Evolutionary conservation across 495 filamentous ascomycete species (phyloP), one percentile per base, ranked within the genome.

Genomic region (Aspergillus asperescens): DNA sequence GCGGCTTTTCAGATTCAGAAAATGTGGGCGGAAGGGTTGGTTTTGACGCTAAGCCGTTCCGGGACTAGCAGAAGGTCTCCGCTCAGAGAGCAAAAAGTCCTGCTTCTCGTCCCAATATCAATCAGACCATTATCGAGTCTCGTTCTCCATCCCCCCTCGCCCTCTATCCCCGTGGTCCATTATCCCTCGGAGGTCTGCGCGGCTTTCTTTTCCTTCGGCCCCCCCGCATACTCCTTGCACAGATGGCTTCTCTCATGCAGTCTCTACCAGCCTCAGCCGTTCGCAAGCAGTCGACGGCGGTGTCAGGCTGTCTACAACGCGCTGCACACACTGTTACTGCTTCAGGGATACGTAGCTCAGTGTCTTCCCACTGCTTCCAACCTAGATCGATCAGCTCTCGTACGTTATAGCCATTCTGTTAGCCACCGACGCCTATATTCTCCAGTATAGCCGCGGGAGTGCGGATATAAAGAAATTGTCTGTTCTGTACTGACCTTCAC

Each of bases 1-100:
- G 66, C 62, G 66, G 60, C 57, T 54, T 54, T 57, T 49, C 43
- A 48, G 56, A 58, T 56, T 65, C 52, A 59, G 58, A 67, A 72
- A 71, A 72, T 66, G 69, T 70, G 68, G 68, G 70, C 64, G 72
- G 62, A 63, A 68, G 64, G 65, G 66, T 65, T 64, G 61, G 54
- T 54, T 25, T 57, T 6, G 35, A 29, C 68, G 62, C 72, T 75
- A 75, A 59, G 35, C 72, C 60, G 10, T 10, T 47, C 63, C 55
- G 48, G 67, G 65, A 20, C 45, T 61, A 55, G 54, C 28, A 48
- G 29, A 12, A 49, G 45, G 58, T 54, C 58, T 63, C 63, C 57
- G 63, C 63, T 59, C 63, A 44, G 55, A 58, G 50, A 44, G 45
- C 43, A 58, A 60, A 54, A 59, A 63, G 60, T 64, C 62, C 53